Conservation (phyloP, 2,329 filamentous ascomycete species). For the Cladorrhinum sp. region DNA sequence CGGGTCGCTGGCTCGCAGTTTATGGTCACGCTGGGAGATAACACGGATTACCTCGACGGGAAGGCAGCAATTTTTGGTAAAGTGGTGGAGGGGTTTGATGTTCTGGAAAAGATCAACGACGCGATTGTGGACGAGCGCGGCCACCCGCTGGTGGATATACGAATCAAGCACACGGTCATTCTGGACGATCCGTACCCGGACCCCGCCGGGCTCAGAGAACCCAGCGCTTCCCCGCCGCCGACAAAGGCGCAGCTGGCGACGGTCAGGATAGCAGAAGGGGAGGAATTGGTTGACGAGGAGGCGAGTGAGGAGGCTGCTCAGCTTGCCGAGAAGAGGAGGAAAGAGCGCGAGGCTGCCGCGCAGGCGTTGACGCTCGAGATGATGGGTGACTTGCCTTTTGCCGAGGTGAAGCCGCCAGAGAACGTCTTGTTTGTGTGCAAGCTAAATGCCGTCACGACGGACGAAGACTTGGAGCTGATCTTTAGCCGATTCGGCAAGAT, state of each 20-base stretch:
- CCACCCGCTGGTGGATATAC: conserved; percentile 87
- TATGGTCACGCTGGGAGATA: conserved; percentile 84
- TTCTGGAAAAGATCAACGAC: conserved; percentile 86
- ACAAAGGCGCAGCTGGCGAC: conserved; percentile 84
- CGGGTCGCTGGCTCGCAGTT: conserved; percentile 89
- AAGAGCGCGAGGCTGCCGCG: conserved; percentile 86
- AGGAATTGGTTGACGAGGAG: conserved; percentile 72
- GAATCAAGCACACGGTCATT: conserved; percentile 87
- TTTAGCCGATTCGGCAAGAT: conserved; percentile 97
- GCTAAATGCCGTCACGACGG: conserved; percentile 91
- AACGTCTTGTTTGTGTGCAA: conserved; percentile 99
- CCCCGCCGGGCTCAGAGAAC: conserved; percentile 71
- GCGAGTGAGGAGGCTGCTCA: conserved; percentile 66
- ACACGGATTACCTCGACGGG: conserved; percentile 85
- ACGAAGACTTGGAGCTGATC: conserved; percentile 91
- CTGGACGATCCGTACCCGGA: conserved; percentile 92
- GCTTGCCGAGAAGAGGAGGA: conserved; percentile 71
- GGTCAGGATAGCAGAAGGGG: conserved; percentile 78
- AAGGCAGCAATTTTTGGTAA: conserved; percentile 95
- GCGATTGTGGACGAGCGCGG: conserved; percentile 84
- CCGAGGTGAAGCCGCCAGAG: conserved; percentile 94
- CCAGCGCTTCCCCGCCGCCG: conserved; percentile 75
- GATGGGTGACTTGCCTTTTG: conserved; percentile 95
- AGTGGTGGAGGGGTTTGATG: conserved; percentile 94
- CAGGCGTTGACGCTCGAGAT: conserved; percentile 95